Conservation (phyloP, 2,329 filamentous ascomycete species). For the Fusarium vanettenii region DNA sequence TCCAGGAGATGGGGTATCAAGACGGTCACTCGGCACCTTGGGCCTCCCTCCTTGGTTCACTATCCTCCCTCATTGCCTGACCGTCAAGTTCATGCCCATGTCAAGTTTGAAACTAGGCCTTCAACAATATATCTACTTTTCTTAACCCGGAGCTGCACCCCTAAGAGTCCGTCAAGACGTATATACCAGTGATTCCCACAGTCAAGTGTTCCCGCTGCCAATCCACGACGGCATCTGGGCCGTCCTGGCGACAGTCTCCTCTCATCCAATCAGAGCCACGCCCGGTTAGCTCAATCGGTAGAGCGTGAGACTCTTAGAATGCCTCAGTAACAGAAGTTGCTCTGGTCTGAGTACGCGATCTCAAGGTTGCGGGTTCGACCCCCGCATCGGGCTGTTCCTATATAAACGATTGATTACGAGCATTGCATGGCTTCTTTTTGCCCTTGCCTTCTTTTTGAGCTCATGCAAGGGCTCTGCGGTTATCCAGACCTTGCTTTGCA, state of each 20-base stretch:
- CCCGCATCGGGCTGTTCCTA: slow-evolving; percentile 50
- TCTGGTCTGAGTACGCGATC: slow-evolving; percentile 44
- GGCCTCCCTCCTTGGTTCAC: too few relatives aligned
- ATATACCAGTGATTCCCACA: too few relatives aligned
- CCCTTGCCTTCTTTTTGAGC: not conserved
- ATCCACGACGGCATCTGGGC: not conserved
- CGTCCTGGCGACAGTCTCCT: not conserved
- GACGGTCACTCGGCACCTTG: too few relatives aligned
- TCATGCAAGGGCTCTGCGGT: not conserved
- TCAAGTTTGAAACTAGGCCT: too few relatives aligned
- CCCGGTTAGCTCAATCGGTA: slow-evolving; percentile 55
- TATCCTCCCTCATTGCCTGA: too few relatives aligned
- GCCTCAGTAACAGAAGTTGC: not conserved
- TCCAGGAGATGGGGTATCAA: too few relatives aligned
- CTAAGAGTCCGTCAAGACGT: too few relatives aligned
- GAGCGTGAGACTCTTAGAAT: slow-evolving; percentile 73
- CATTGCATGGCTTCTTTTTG: not conserved
- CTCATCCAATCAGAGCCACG: slow-evolving; percentile 16
- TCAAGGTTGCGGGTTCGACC: slow-evolving; percentile 68
- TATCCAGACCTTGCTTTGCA: not conserved
- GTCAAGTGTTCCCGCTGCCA: not conserved
- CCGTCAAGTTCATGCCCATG: too few relatives aligned
- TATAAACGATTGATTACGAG: not conserved
- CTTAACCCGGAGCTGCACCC: too few relatives aligned
- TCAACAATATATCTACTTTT: too few relatives aligned